These are phyloP conservation scores for Cardamine occulta DNA, from an alignment of 345 rosid species.

Conservation along the genomic window DNA sequence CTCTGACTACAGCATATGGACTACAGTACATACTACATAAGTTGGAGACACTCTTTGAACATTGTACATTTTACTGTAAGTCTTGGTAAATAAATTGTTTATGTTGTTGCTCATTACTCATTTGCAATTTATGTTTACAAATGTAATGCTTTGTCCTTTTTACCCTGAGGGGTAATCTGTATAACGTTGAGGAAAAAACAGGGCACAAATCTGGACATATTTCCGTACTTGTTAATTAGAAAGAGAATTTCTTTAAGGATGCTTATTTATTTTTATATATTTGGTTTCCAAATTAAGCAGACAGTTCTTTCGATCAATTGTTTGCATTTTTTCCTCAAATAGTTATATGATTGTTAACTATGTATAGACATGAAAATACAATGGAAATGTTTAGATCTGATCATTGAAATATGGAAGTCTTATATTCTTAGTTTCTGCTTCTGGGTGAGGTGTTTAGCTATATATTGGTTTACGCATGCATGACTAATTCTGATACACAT, in stretches of 20 bases:
- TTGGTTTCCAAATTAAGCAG: too few relatives aligned
- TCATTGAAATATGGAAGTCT: background rate
- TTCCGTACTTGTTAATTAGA: slow-evolving; percentile 1
- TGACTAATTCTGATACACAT: background rate
- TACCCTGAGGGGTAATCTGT: slow-evolving; percentile 19
- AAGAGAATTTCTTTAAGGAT: background rate
- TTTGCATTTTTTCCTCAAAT: background rate
- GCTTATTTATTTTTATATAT: background rate
- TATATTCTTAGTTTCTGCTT: background rate
- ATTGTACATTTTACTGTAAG: slow-evolving; percentile 34
- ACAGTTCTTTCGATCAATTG: background rate
- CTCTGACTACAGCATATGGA: slow-evolving; percentile 28
- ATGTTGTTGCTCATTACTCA: slow-evolving; percentile 32
- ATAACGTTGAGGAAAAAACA: slow-evolving; percentile 2
- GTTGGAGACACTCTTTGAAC: slow-evolving; percentile 28
- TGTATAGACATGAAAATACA: background rate
- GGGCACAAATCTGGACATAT: slow-evolving; percentile 18
- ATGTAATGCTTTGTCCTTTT: slow-evolving; percentile 27
- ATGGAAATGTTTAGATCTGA: background rate
- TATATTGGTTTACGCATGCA: background rate
- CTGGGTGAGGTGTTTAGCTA: background rate
- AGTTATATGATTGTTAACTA: background rate
- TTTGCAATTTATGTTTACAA: slow-evolving; percentile 22
- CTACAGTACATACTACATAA: slow-evolving; percentile 17
- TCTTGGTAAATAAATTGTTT: slow-evolving; percentile 35